phyloP scores from a whole-genome alignment of 345 rosid genomes.

The Cardamine chenopodiifolia region DNA sequence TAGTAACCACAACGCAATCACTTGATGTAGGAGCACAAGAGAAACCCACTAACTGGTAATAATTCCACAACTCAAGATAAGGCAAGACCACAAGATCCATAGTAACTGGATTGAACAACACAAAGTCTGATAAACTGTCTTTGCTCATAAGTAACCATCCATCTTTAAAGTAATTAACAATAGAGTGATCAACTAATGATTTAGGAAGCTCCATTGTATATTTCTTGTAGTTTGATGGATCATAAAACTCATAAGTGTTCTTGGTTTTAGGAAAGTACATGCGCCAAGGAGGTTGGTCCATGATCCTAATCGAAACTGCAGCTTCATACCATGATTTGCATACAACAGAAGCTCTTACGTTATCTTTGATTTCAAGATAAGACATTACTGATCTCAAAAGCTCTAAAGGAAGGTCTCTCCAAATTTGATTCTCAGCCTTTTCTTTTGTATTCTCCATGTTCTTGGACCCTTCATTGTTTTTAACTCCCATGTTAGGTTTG shows the following conservation, averaged over 20 bases:
- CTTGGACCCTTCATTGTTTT: constrained; percentile 4
- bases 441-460: constrained; percentile 16
- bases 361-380: constrained; percentile 53
- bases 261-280: constrained; percentile 58
- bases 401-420: constrained; percentile 37
- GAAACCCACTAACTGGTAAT: constrained; percentile 66
- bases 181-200: constrained; percentile 50
- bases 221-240: constrained; percentile 55
- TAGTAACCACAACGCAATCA: constrained; percentile 60
- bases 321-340: constrained; percentile 67
- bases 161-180: constrained; percentile 68
- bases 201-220: constrained; percentile 59
- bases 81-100: constrained; percentile 56
- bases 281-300: constrained; percentile 70
- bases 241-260: constrained; percentile 59
- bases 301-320: constrained; percentile 58
- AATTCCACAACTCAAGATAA: constrained; percentile 18
- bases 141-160: constrained; percentile 72
- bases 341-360: constrained; percentile 59
- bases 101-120: constrained; percentile 74
- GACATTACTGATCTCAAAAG: constrained; percentile 57
- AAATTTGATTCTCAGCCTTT: constrained; percentile 11
- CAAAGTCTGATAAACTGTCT: constrained; percentile 51
- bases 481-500: constrained; percentile 21
- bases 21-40: constrained; percentile 65